Evolutionary conservation across 2,329 filamentous ascomycete genomes (phyloP).

Genomic region (Fusarium sp.): DNA sequence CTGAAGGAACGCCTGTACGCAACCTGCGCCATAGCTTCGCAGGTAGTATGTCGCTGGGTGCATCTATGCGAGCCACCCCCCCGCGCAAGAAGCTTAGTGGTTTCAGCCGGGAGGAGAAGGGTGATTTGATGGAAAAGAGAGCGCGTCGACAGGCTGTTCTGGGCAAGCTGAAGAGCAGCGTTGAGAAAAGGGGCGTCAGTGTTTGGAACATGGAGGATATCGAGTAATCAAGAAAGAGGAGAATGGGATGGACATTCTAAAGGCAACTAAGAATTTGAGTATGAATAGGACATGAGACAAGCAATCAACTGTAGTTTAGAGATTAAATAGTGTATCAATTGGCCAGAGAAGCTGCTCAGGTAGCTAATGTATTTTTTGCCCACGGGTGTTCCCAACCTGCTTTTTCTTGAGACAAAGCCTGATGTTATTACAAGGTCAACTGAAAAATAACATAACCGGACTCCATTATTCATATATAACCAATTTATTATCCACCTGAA

Average conservation of each 20-base stretch:
- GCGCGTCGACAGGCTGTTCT: slow-evolving; percentile 66
- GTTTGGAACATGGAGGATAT: slow-evolving; percentile 65
- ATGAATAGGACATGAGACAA: slow-evolving; percentile 35
- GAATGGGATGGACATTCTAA: slow-evolving; percentile 4
- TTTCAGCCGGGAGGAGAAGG: slow-evolving; percentile 71
- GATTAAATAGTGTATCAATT: slow-evolving; percentile 49
- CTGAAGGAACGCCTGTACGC: slow-evolving; percentile 59
- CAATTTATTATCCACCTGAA: slow-evolving; percentile 13
- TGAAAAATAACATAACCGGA: neutral
- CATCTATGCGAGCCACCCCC: slow-evolving; percentile 57
- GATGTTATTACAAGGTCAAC: neutral
- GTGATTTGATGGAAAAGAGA: slow-evolving; percentile 65
- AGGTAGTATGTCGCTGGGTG: slow-evolving; percentile 57
- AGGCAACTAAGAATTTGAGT: slow-evolving; percentile 18
- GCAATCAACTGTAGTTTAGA: slow-evolving; percentile 47
- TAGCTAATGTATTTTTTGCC: slow-evolving; percentile 30
- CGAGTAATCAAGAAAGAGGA: slow-evolving; percentile 52
- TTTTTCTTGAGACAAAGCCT: neutral
- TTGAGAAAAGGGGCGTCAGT: slow-evolving; percentile 63
- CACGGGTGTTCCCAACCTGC: neutral
- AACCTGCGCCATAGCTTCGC: slow-evolving; percentile 57
- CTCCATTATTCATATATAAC: neutral
- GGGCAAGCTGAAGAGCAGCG: slow-evolving; percentile 62
- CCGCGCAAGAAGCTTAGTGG: slow-evolving; percentile 73
- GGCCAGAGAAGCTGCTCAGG: slow-evolving; percentile 16